Percentiles rank a stretch among this genome's conserved stretches.
phyloP scores from a whole-genome alignment of 139 green algal species.

The Tetradesmus obliquus region DNA sequence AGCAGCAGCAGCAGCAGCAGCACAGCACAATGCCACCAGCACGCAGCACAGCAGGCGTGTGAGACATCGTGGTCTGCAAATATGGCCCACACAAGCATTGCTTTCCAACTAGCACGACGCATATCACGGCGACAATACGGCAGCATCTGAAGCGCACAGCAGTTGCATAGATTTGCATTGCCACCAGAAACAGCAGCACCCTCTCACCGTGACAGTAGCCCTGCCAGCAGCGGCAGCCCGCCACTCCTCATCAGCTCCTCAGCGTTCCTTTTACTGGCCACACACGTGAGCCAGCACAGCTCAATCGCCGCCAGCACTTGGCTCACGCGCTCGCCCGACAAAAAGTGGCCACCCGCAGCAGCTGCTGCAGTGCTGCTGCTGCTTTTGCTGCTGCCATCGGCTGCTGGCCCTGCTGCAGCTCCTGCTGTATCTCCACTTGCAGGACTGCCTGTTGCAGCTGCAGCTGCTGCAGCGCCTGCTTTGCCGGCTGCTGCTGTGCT shows the following conservation, averaged over 20 bases:
- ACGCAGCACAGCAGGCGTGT: background rate
- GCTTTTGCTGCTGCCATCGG: too few relatives aligned
- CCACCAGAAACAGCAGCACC: background rate
- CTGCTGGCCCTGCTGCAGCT: background rate
- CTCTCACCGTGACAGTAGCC: slow-evolving; percentile 81
- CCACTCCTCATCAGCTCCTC: slow-evolving; percentile 89
- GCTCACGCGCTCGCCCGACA: slow-evolving; percentile 47
- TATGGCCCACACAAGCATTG: too few relatives aligned
- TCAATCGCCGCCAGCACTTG: slow-evolving; percentile 79
- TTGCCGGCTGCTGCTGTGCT: slow-evolving; percentile 59
- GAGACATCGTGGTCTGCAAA: too few relatives aligned
- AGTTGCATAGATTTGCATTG: slow-evolving; percentile 47
- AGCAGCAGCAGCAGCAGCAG: slow-evolving; percentile 35
- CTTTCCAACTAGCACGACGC: too few relatives aligned
- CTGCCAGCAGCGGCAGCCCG: slow-evolving; percentile 75
- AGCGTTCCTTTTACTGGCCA: slow-evolving; percentile 81
- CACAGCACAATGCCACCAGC: background rate
- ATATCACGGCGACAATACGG: slow-evolving; percentile 59
- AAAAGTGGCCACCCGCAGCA: slow-evolving; percentile 42
- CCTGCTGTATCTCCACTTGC: background rate
- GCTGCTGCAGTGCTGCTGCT: background rate
- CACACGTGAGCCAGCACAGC: slow-evolving; percentile 93
- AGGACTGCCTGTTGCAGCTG: background rate
- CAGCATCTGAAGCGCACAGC: slow-evolving; percentile 74
- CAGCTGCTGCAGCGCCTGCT: slow-evolving; percentile 44